Base-by-base conservation (phyloP, 2,329 filamentous ascomycete species). In the Penicillium brevicompactum region DNA sequence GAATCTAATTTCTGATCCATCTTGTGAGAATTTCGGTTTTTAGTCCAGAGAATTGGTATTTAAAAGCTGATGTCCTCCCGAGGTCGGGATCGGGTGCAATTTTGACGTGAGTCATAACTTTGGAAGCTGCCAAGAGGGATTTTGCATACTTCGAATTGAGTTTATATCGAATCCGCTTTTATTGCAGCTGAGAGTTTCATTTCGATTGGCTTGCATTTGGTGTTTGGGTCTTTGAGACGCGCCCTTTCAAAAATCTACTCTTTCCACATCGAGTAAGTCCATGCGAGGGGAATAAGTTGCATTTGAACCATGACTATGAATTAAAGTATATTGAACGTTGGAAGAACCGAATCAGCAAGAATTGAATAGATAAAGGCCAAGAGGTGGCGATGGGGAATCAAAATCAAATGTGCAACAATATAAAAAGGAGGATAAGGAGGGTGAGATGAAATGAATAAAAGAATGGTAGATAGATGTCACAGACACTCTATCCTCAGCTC, bases 401-500 rank as follows among this genome's bases (percentile, higher is more conserved):
- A n/a, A 45, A 32, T 18, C 38, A 3, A 37, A 34, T 34, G 46
- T 46, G 31, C 30, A 0, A 41, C 16, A 42, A 18, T 10, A 50
- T 34, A 40, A 41, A 43, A 24, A 50, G 24, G 1, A 41, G 22
- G 9, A 41, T 55, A 57, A 22, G 8, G 46, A 55, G 49, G 13
- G 43, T 48, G 21, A 34, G 24, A 30, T 47, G 45, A 49, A 31
- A 49, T 51, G 10, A 32, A 38, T 8, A 21, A 53, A 34, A n/a
- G 32, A 27, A 22, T 13, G 27, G 4, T 21, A 32, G 38, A 24
- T 7, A 47, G 49, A 21, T 53, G 14, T 62, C 38, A 67, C 46
- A 57, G 46, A 58, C 55, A 62, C 54, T 74, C 72, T 48, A 74
- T 72, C 27, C 61, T 61, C 47, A 66, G 59, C 48, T 73, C 65